phyloP scores from a whole-genome alignment of 2,329 filamentous ascomycete genomes.

The Trichoderma hamatum region DNA sequence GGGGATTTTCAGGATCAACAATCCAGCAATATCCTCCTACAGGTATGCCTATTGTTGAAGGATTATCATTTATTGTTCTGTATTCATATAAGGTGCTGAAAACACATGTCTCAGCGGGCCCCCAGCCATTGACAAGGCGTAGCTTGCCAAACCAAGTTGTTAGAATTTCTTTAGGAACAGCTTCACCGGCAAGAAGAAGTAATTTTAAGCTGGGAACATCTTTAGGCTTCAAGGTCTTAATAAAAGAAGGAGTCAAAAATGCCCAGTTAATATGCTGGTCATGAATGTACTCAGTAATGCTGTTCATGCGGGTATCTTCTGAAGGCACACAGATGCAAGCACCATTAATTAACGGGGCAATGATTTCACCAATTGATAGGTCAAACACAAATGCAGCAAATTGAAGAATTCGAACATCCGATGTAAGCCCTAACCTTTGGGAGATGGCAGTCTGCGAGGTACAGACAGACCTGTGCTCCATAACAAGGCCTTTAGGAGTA shows the following conservation, averaged over 20 bases:
- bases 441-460: not conserved
- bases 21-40: conserved; percentile 24
- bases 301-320: conserved; percentile 13
- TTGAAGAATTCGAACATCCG: conserved; percentile 4
- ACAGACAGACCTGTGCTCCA: conserved; percentile 5
- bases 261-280: conserved; percentile 1
- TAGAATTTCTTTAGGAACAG: conserved; percentile 3
- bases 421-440: not conserved
- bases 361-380: conserved; percentile 8
- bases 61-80: not conserved
- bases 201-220: conserved; percentile 5
- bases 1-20: conserved; percentile 3
- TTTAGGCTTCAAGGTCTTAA: not conserved
- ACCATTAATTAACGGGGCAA: not conserved
- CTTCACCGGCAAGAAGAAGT: conserved; percentile 13
- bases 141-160: conserved; percentile 17
- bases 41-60: conserved; percentile 7
- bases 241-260: conserved; percentile 12
- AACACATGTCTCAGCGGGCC: conserved; percentile 21
- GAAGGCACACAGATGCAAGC: conserved; percentile 13
- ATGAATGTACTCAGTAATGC: not conserved
- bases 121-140: conserved; percentile 11
- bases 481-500: conserved; percentile 12
- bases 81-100: conserved; percentile 3
- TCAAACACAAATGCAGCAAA: conserved; percentile 26